These are phyloP conservation scores for Kodamaea arcana DNA, from an alignment of 1,139 yeast species.

Conservation along the genomic window DNA sequence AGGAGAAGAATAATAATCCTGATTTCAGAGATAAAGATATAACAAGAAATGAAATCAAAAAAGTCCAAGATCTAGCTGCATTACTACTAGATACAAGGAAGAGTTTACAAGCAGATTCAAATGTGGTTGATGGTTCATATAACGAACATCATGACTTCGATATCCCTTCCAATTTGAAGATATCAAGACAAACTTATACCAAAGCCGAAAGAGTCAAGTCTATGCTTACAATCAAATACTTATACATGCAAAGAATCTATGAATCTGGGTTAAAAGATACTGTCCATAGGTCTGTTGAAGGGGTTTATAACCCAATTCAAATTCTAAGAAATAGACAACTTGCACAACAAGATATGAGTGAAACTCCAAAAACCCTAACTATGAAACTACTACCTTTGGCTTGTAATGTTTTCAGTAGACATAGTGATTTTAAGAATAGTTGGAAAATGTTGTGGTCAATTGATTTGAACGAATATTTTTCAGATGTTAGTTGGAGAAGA, in stretches of 20 bases:
- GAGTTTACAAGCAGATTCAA: constrained; percentile 38
- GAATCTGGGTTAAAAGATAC: constrained; percentile 10
- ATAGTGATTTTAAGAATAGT: constrained; percentile 24
- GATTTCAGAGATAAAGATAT: not conserved
- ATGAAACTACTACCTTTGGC: constrained; percentile 45
- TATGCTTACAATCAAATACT: constrained; percentile 49
- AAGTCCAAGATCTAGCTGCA: constrained; percentile 41
- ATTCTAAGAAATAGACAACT: constrained; percentile 66
- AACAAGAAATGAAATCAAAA: constrained; percentile 21
- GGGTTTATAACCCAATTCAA: constrained; percentile 77
- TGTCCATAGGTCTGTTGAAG: constrained; percentile 52
- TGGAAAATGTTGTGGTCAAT: constrained; percentile 61
- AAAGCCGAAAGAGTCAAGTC: constrained; percentile 54
- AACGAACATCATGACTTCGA: constrained; percentile 11
- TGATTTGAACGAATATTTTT: constrained; percentile 56
- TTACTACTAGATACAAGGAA: constrained; percentile 42
- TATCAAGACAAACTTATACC: constrained; percentile 37
- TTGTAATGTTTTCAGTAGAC: constrained; percentile 50
- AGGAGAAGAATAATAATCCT: not conserved
- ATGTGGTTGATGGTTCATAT: constrained; percentile 29
- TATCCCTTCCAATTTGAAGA: constrained; percentile 9
- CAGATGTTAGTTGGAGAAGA: constrained; percentile 64
- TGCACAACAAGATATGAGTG: constrained; percentile 32
- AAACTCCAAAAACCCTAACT: constrained; percentile 26
- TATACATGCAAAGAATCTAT: constrained; percentile 40